These are phyloP conservation scores for Phytophthora kernoviae DNA, from an alignment of 352 stramenopile genomes.

Conservation along the genomic window DNA sequence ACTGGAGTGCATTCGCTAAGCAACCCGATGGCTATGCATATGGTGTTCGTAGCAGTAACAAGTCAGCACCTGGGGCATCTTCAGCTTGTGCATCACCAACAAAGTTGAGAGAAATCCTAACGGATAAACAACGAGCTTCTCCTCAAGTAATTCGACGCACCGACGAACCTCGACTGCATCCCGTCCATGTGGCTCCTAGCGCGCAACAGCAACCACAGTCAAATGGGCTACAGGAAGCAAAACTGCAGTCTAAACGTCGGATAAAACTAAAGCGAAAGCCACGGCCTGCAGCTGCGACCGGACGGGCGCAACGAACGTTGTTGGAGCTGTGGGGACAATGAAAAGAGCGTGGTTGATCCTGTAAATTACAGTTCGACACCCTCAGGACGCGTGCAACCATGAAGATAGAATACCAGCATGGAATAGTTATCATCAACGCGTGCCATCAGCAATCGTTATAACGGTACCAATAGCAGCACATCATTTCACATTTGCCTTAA, in stretches of 20 bases:
- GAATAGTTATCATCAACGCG: conserved; percentile 6
- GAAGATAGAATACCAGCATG: conserved; percentile 16
- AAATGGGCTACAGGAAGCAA: conserved; percentile 6
- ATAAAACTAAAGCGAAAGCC: conserved; percentile 24
- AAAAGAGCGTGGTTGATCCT: too few species aligned
- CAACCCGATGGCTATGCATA: conserved; percentile 40
- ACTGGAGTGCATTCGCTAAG: conserved; percentile 40
- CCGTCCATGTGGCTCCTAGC: conserved; percentile 12
- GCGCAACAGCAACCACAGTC: conserved; percentile 18
- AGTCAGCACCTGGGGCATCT: conserved; percentile 3
- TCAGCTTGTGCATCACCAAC: conserved; percentile 10
- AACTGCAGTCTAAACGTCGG: conserved; percentile 11
- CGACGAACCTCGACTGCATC: conserved; percentile 25
- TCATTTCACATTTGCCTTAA: conserved; percentile 16
- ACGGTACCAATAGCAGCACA: conserved; percentile 10
- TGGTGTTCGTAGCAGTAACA: conserved; percentile 19
- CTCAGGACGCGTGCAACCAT: too few species aligned
- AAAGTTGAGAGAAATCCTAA: conserved; percentile 6
- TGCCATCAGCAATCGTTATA: background rate
- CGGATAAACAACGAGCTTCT: conserved; percentile 12
- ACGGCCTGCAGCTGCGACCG: conserved; percentile 4
- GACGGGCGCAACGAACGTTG: conserved; percentile 42
- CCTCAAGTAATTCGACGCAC: conserved; percentile 33
- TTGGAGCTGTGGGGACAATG: conserved; percentile 15
- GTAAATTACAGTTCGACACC: too few species aligned